Evolutionary conservation across 2,329 filamentous ascomycete genomes (phyloP).

Genomic region (Pseudonectria buxi): DNA sequence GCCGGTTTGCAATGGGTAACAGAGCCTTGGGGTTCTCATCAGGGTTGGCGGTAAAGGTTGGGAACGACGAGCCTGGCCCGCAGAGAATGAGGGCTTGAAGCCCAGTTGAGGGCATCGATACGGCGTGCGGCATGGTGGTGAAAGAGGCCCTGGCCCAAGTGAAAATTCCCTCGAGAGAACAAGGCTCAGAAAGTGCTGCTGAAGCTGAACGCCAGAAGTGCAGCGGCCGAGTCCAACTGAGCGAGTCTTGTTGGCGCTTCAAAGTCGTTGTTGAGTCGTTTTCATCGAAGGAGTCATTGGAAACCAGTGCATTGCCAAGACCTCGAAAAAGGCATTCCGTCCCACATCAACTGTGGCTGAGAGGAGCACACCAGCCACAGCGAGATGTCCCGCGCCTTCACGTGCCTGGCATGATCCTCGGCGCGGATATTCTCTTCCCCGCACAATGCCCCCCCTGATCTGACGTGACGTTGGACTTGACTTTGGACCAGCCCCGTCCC

Average conservation of each 20-base stretch:
- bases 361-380: slow-evolving; percentile 8
- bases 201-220: not conserved
- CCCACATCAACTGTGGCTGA: slow-evolving; percentile 19
- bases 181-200: too few species aligned
- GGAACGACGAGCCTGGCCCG: slow-evolving; percentile 73
- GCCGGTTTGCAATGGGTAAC: slow-evolving; percentile 73
- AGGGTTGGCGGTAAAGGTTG: slow-evolving; percentile 74
- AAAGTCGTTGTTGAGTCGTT: slow-evolving; percentile 11
- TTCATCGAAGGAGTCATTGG: slow-evolving; percentile 22
- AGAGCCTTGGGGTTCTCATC: slow-evolving; percentile 78
- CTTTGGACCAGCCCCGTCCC: slow-evolving; percentile 21
- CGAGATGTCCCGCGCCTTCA: slow-evolving; percentile 7
- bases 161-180: too few species aligned
- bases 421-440: slow-evolving; percentile 22
- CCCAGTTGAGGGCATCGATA: slow-evolving; percentile 64
- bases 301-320: slow-evolving; percentile 15
- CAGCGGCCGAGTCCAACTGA: not conserved
- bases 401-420: slow-evolving; percentile 16
- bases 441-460: slow-evolving; percentile 9
- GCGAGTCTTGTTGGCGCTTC: slow-evolving; percentile 2
- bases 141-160: not conserved
- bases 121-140: slow-evolving; percentile 64
- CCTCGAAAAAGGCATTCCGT: slow-evolving; percentile 18
- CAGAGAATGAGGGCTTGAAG: slow-evolving; percentile 80
- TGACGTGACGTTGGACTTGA: too few species aligned